Conservation (phyloP, 2,329 filamentous ascomycete genomes). For the Talaromyces sp. region DNA sequence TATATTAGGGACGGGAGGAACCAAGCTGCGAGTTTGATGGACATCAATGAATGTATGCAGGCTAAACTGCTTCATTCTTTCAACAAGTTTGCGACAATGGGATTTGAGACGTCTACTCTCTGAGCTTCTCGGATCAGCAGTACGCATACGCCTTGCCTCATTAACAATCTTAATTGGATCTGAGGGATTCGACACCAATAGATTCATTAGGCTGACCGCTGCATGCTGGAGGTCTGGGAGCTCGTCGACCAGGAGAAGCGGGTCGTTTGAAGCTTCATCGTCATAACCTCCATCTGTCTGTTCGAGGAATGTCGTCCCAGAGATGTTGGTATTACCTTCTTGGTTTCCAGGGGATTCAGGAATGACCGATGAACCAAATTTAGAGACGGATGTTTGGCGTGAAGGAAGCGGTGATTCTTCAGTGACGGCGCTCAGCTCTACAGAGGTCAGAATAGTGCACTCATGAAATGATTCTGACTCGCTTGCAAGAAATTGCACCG, state of each 20-base stretch:
- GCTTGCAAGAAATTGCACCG: too few relatives aligned
- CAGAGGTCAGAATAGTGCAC: constrained; percentile 10
- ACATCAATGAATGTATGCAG: constrained; percentile 41
- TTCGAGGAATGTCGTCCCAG: constrained; percentile 35
- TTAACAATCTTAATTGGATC: constrained; percentile 31
- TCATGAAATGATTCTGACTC: too few relatives aligned
- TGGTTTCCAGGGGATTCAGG: constrained; percentile 26
- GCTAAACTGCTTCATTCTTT: constrained; percentile 31
- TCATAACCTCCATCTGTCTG: constrained; percentile 17
- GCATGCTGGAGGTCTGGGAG: constrained; percentile 42
- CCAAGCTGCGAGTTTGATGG: constrained; percentile 29
- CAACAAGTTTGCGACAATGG: constrained; percentile 26
- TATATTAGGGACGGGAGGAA: constrained; percentile 31
- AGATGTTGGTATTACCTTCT: constrained; percentile 36
- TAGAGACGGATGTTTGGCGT: constrained; percentile 10
- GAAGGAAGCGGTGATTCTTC: constrained; percentile 17
- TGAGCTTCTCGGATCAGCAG: constrained; percentile 32
- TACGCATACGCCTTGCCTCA: constrained; percentile 33
- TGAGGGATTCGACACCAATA: constrained; percentile 35
- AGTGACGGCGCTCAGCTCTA: constrained; percentile 15
- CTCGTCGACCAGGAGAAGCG: constrained; percentile 40
- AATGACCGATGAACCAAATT: constrained; percentile 12
- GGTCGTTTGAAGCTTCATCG: constrained; percentile 34
- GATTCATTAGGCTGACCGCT: constrained; percentile 39
- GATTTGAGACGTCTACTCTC: constrained; percentile 33